A percentile compares a stretch with the other conserved stretches of the same genome.
Evolutionary conservation across 129 eudicot genomes (phyloP).

Genomic region (Flaveria bidentis): DNA sequence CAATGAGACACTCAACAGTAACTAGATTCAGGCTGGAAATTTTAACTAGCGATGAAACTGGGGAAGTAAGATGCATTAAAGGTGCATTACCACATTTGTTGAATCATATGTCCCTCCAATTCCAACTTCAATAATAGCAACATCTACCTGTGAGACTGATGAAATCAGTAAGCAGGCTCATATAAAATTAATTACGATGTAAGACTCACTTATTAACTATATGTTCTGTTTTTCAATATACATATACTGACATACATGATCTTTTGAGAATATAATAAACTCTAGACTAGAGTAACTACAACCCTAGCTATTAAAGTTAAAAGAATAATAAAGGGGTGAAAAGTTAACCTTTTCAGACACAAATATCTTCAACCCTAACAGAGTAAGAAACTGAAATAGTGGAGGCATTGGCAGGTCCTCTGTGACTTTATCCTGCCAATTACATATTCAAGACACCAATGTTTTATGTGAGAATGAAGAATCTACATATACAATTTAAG

Average conservation of each 20-base stretch:
- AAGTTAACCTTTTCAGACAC: slow-evolving; percentile 63
- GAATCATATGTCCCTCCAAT: slow-evolving; percentile 85
- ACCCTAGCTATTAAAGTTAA: slow-evolving; percentile 8
- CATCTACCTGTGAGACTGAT: slow-evolving; percentile 67
- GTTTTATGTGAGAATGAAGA: neutral
- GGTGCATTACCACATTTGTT: slow-evolving; percentile 80
- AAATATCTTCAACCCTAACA: slow-evolving; percentile 80
- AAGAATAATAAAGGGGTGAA: neutral
- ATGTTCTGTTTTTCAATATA: neutral
- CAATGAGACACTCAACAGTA: neutral
- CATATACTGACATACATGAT: neutral
- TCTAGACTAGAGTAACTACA: slow-evolving; percentile 3
- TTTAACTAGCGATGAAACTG: neutral
- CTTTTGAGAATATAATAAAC: slow-evolving; percentile 8
- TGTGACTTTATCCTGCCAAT: slow-evolving; percentile 62
- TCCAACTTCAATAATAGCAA: slow-evolving; percentile 93
- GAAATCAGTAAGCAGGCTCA: slow-evolving; percentile 11
- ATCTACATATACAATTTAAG: neutral
- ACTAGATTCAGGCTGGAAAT: neutral
- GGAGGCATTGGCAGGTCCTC: slow-evolving; percentile 96
- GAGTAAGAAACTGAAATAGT: slow-evolving; percentile 81
- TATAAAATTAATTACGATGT: neutral
- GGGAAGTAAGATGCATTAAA: slow-evolving; percentile 5
- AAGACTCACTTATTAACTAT: neutral
- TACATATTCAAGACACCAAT: slow-evolving; percentile 17